Evolutionary conservation across 371 early-diverging fungal species (phyloP), one percentile per base, ranked within the genome.

Genomic region (Mortierella sp.): DNA sequence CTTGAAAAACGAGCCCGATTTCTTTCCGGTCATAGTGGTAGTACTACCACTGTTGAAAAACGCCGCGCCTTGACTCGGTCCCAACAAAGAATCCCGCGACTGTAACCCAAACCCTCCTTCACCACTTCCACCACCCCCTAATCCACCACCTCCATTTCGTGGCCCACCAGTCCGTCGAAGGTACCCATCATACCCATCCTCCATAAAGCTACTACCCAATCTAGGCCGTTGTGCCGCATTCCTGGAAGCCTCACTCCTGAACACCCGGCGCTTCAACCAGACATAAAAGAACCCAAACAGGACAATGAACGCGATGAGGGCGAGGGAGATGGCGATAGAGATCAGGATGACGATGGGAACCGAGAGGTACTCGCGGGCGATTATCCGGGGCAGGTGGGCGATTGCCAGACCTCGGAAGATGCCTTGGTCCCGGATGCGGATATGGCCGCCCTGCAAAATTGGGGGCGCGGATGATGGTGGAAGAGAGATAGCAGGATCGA

Each of bases 261-360:
- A 73, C 4, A 80, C 24, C 31, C 77, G 73, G 10, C 77, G 69
- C 58, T 66, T 68, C 22, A 82, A 11, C 72, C 76, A 79, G 14
- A 71, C 77, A 22, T 87, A 83, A 2, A 79, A 24, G 71, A 95
- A 85, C 2, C 92, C 92, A 34, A 87, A 66, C 4, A 91, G 73
- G n/a, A 94, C 93, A 64, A 95, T 91, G 14, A 92, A 72, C 66
- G 92, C 88, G 6, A 94, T 93, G 24, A 95, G 86, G 19, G 88
- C 92, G 22, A 95, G 85, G 1, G 95, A 90, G 13, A 92, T 88
- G 31, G 92, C 94, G 37, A 93, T 80, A 11, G 95, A 89, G 48
- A 93, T 90, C 7, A 94, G 77, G 45, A 95, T 90, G 6, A 95
- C 92, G 66, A 93, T 73, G 0, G 92, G 90, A 0, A 89, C 73